A percentile compares a stretch with the other conserved stretches of the same genome.
Evolutionary conservation across 306 rosid species (phyloP).

Genomic region (Inga leiocalycina): DNA sequence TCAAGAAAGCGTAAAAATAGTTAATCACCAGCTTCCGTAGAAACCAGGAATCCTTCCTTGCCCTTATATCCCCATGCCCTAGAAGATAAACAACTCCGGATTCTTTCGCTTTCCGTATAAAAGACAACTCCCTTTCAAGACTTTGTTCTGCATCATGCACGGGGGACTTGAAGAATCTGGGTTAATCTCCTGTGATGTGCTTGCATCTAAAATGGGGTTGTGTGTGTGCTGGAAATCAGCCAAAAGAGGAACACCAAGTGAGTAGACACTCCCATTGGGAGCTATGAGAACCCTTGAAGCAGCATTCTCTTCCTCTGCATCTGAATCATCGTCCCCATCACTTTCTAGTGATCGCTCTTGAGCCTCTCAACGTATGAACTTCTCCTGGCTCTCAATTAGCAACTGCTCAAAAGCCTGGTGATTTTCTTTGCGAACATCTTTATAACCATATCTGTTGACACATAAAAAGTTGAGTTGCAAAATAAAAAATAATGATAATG

Average conservation of each 20-base stretch:
- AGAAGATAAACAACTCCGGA: constrained; percentile 95
- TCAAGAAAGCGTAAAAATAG: constrained; percentile 87
- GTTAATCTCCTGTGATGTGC: constrained; percentile 62
- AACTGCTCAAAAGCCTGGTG: constrained; percentile 95
- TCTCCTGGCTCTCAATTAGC: constrained; percentile 93
- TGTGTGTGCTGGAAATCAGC: constrained; percentile 45
- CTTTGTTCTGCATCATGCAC: constrained; percentile 73
- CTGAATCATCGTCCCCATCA: constrained; percentile 76
- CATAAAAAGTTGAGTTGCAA: not conserved
- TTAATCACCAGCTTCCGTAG: constrained; percentile 83
- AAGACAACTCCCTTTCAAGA: constrained; percentile 87
- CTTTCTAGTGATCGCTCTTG: constrained; percentile 91
- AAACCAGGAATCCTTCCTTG: constrained; percentile 92
- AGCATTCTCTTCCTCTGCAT: constrained; percentile 54
- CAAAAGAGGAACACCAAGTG: constrained; percentile 87
- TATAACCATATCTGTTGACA: constrained; percentile 84
- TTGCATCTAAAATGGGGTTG: constrained; percentile 56
- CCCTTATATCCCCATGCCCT: constrained; percentile 94
- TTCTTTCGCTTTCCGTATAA: constrained; percentile 90
- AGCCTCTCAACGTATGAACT: constrained; percentile 91
- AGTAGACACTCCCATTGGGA: constrained; percentile 92
- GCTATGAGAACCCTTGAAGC: constrained; percentile 72
- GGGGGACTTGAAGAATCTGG: constrained; percentile 39
- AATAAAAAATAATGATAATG: not conserved
- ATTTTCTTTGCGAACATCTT: constrained; percentile 94